Percentiles rank a stretch among this genome's conserved stretches.
Evolutionary conservation across 148 eudicot genomes (phyloP).

Genomic region (Agrostemma githago): DNA sequence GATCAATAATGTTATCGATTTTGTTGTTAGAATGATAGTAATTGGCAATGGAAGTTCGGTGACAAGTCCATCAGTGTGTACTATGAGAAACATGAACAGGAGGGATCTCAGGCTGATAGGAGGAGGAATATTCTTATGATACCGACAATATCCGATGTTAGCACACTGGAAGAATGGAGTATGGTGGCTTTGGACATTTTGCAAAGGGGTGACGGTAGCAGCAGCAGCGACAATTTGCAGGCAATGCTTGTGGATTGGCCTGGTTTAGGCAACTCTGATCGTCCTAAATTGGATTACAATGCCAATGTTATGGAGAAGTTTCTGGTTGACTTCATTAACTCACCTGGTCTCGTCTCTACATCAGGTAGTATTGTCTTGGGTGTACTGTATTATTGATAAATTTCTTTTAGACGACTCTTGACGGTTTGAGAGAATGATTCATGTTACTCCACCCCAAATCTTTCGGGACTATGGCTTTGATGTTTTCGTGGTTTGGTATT

Average conservation of each 20-base stretch:
- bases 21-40: constrained; percentile 39
- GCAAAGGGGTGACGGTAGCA: constrained; percentile 27
- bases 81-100: constrained; percentile 62
- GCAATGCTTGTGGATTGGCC: constrained; percentile 96
- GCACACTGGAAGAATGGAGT: constrained; percentile 95
- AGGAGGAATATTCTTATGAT: constrained; percentile 56
- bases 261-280: constrained; percentile 84
- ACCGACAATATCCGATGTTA: constrained; percentile 94
- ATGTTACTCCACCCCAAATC: no score
- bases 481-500: no score
- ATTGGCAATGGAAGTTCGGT: constrained; percentile 76
- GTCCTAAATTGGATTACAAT: constrained; percentile 84
- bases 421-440: no score
- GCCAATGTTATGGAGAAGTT: constrained; percentile 95
- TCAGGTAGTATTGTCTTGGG: constrained; percentile 40
- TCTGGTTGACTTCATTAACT: constrained; percentile 70
- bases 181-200: constrained; percentile 64
- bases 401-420: no score
- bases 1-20: not conserved
- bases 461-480: no score
- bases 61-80: constrained; percentile 55
- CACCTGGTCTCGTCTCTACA: constrained; percentile 51
- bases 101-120: constrained; percentile 41
- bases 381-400: no score
- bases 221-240: constrained; percentile 36